Conservation (phyloP, 352 stramenopile species). For the Globisporangium abappressorium region DNA sequence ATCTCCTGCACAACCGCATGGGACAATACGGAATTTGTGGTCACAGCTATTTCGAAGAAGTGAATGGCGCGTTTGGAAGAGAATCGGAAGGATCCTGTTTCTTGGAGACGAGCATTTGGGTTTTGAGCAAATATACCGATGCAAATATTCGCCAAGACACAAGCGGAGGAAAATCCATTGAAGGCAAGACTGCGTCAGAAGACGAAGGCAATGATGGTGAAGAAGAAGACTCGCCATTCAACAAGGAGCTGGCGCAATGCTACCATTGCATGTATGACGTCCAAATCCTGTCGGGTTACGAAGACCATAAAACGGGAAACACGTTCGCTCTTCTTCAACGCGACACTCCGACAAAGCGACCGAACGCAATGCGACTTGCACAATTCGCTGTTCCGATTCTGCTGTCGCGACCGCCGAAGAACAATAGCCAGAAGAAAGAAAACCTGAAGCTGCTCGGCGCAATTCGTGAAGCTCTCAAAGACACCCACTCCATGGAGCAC, state of each 20-base stretch:
- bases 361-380: conserved; percentile 30
- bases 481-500: conserved; percentile 10
- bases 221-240: conserved; percentile 32
- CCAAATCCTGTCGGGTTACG: conserved; percentile 49
- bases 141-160: conserved; percentile 7
- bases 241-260: conserved; percentile 57
- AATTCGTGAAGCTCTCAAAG: conserved; percentile 42
- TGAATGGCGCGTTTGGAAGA: not conserved
- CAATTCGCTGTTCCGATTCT: conserved; percentile 63
- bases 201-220: conserved; percentile 2
- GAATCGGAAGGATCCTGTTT: conserved; percentile 27
- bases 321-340: conserved; percentile 30
- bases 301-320: conserved; percentile 58
- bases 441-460: conserved; percentile 61
- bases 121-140: conserved; percentile 32
- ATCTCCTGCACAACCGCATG: conserved; percentile 44
- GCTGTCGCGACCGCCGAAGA: conserved; percentile 50
- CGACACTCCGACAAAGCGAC: conserved; percentile 15
- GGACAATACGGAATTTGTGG: conserved; percentile 46
- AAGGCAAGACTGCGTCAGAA: conserved; percentile 4
- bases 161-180: conserved; percentile 11
- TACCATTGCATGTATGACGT: conserved; percentile 76
- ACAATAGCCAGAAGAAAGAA: conserved; percentile 73
- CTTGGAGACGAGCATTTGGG: conserved; percentile 35
- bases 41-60: conserved; percentile 28